Conservation (phyloP, 129 eudicot genomes). For the Escallonia herrerae region DNA sequence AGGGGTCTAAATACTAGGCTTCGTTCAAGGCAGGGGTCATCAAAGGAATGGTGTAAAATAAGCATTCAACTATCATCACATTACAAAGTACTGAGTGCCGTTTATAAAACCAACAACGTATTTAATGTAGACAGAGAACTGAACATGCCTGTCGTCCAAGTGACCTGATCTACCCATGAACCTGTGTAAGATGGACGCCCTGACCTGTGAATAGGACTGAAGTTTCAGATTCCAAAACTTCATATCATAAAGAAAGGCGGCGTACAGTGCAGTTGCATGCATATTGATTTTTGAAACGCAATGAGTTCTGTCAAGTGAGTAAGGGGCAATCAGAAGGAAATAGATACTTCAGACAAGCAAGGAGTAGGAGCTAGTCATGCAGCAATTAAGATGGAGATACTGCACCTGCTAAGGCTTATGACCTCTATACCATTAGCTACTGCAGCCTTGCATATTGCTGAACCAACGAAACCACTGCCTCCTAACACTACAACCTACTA, state of each 20-base stretch:
- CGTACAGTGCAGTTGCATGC: not conserved
- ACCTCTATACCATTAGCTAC: conserved; percentile 88
- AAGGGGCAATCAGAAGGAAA: not conserved
- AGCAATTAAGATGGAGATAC: not conserved
- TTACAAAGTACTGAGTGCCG: not conserved
- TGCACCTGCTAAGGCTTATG: conserved; percentile 89
- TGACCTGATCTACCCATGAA: conserved; percentile 94
- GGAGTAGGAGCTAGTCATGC: not conserved
- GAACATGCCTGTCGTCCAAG: conserved; percentile 77
- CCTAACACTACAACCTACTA: conserved; percentile 88
- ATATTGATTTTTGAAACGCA: too few relatives aligned
- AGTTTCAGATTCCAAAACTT: conserved; percentile 3
- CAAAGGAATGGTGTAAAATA: not conserved
- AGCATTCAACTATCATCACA: not conserved
- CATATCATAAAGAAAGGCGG: conserved; percentile 2
- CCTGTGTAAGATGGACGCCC: conserved; percentile 70
- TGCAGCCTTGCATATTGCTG: conserved; percentile 99
- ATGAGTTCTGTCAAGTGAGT: too few relatives aligned
- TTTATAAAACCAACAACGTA: not conserved
- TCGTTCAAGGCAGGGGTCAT: too few relatives aligned
- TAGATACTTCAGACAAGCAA: not conserved
- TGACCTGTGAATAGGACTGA: conserved; percentile 43
- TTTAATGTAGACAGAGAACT: conserved; percentile 6
- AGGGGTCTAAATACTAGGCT: too few relatives aligned
- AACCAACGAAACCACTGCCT: conserved; percentile 97